Conservation (phyloP, 2,329 filamentous ascomycete species). For the Colletotrichum lindemuthianum region DNA sequence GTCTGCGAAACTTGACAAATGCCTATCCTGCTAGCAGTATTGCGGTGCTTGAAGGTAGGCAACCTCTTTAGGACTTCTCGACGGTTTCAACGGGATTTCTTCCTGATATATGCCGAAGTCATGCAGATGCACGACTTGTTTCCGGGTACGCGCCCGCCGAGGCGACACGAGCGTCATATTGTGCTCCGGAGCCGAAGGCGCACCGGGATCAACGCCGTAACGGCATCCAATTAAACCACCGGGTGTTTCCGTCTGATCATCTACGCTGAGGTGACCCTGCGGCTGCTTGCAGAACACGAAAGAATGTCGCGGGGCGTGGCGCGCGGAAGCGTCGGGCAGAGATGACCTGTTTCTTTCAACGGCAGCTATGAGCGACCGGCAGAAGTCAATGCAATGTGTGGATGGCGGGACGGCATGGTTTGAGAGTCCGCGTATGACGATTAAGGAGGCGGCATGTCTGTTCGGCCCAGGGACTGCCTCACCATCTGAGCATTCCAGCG, state of each 20-base stretch:
- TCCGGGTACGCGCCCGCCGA: conserved; percentile 14
- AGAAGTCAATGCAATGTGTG: neutral
- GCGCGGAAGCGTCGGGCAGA: neutral
- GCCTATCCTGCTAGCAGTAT: neutral
- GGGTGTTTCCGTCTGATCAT: conserved; percentile 14
- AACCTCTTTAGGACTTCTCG: neutral
- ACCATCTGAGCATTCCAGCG: neutral
- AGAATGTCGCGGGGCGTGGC: neutral
- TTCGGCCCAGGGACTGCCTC: neutral
- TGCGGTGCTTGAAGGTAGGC: neutral
- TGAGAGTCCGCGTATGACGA: conserved; percentile 8
- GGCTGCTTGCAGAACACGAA: neutral
- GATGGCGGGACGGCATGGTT: conserved; percentile 23
- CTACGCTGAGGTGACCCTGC: neutral
- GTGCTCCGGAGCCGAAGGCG: conserved; percentile 5
- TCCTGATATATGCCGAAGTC: conserved; percentile 4
- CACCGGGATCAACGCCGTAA: conserved; percentile 8
- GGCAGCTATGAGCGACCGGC: conserved; percentile 25
- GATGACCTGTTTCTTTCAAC: neutral
- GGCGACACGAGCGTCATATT: neutral
- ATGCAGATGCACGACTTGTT: conserved; percentile 14
- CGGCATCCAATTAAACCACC: conserved; percentile 13
- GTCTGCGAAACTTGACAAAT: neutral
- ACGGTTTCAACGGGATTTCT: neutral
- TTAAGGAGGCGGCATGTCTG: neutral